phyloP scores from a whole-genome alignment of 148 eudicot genomes.

The Fagopyrum esculentum region DNA sequence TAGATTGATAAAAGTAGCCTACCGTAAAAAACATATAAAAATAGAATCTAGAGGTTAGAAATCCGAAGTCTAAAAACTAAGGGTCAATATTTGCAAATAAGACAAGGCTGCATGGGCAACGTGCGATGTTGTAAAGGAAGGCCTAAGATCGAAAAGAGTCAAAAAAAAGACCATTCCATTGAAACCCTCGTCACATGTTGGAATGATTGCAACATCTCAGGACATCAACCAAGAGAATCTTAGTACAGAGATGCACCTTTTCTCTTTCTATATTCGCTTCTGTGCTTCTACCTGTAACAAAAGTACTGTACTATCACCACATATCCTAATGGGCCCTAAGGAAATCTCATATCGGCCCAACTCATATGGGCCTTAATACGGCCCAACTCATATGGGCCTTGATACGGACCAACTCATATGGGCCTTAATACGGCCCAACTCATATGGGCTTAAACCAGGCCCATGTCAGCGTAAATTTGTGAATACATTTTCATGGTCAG shows the following conservation, averaged over 20 bases:
- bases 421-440: not conserved
- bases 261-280: not conserved
- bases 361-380: not conserved
- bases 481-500: too few relatives aligned
- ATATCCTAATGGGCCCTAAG: not conserved
- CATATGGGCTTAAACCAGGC: not conserved
- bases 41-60: not conserved
- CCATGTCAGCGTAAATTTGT: too few relatives aligned
- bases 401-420: not conserved
- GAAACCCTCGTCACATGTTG: constrained; percentile 24
- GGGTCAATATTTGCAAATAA: not conserved
- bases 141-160: constrained; percentile 10
- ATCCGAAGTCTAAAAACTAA: not conserved
- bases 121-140: constrained; percentile 4
- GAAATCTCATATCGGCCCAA: not conserved
- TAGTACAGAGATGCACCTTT: not conserved
- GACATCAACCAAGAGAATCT: not conserved
- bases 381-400: too few relatives aligned
- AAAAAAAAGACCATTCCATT: not conserved
- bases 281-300: not conserved
- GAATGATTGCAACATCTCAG: constrained; percentile 22
- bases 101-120: constrained; percentile 3
- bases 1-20: not conserved
- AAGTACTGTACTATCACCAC: too few relatives aligned
- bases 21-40: not conserved